phyloP scores from a whole-genome alignment of 2,329 filamentous ascomycete species.

The Shiraia sp. region DNA sequence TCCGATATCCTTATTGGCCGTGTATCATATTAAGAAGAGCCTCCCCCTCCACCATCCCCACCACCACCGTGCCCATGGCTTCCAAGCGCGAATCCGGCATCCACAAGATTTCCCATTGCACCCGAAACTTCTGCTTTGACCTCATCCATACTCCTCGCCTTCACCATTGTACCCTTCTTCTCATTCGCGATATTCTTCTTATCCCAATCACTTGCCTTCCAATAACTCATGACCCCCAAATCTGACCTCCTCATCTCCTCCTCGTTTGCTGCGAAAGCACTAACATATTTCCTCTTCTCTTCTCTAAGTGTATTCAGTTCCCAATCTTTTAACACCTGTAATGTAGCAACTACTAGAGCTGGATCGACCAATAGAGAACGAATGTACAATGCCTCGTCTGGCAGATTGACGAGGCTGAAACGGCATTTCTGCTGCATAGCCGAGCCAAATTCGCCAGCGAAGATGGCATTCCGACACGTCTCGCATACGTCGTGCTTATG shows the following conservation, averaged over 20 bases:
- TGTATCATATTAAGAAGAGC: background rate
- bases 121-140: constrained; percentile 4
- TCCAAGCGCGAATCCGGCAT: constrained; percentile 15
- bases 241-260: constrained; percentile 22
- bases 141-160: constrained; percentile 10
- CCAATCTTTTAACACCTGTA: constrained; percentile 42
- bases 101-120: constrained; percentile 12
- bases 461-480: constrained; percentile 13
- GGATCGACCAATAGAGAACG: constrained; percentile 27
- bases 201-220: constrained; percentile 25
- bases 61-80: constrained; percentile 11
- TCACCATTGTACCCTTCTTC: constrained; percentile 14
- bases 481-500: constrained; percentile 31
- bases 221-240: constrained; percentile 31
- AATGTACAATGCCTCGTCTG: constrained; percentile 36
- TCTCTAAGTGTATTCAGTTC: constrained; percentile 28
- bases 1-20: no score
- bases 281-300: constrained; percentile 21
- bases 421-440: constrained; percentile 21
- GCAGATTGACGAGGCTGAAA: constrained; percentile 26
- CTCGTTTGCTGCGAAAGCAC: constrained; percentile 25
- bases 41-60: constrained; percentile 8
- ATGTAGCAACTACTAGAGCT: constrained; percentile 32
- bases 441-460: constrained; percentile 1
- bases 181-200: constrained; percentile 7